These are phyloP conservation scores for Colletotrichum sp. DNA, from an alignment of 2,329 filamentous ascomycete genomes.

Conservation along the genomic window DNA sequence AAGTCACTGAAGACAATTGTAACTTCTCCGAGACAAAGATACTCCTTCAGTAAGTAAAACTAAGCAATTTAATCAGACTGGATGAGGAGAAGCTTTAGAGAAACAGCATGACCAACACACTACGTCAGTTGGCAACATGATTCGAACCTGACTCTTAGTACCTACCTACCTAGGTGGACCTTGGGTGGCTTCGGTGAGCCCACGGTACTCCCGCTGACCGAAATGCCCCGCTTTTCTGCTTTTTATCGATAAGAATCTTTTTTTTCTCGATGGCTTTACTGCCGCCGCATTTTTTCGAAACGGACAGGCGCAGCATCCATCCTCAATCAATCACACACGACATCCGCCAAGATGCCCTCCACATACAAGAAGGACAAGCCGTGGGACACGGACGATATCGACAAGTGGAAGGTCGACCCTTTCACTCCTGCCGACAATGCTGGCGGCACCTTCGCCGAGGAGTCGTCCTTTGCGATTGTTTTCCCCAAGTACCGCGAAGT, in stretches of 20 bases:
- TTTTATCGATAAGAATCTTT: background rate
- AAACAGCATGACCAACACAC: background rate
- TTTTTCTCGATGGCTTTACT: background rate
- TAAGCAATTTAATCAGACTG: background rate
- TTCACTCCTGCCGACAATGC: conserved; percentile 88
- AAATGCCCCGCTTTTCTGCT: background rate
- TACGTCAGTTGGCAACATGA: background rate
- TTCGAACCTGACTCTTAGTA: background rate
- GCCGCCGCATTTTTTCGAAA: background rate
- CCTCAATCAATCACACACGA: background rate
- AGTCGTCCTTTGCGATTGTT: conserved; percentile 85
- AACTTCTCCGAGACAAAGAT: background rate
- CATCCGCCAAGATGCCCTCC: conserved; percentile 70
- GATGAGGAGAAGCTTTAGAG: background rate
- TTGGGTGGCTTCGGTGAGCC: background rate
- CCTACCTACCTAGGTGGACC: background rate
- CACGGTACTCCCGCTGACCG: background rate
- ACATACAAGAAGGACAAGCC: conserved; percentile 90
- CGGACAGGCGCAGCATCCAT: background rate
- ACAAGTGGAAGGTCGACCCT: conserved; percentile 92
- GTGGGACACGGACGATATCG: conserved; percentile 96
- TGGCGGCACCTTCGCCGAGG: conserved; percentile 87
- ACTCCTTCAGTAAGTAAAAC: fast-evolving
- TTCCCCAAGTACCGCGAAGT: conserved; percentile 98
- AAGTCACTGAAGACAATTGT: background rate